Evolutionary conservation across 2,329 filamentous ascomycete species (phyloP).

Genomic region (Elsinoe necatrix): DNA sequence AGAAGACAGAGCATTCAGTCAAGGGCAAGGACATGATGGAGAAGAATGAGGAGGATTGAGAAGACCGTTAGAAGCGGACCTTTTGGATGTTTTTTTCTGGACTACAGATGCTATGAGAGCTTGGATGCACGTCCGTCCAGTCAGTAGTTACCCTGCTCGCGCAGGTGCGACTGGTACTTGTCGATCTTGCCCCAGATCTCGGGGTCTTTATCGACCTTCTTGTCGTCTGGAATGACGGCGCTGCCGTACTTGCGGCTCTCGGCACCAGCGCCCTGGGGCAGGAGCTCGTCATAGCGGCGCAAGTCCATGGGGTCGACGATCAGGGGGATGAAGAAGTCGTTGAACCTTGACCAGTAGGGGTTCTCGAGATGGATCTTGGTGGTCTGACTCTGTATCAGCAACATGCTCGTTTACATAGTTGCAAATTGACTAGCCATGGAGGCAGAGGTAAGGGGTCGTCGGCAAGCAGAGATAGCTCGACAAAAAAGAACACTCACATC

Average conservation of each 20-base stretch:
- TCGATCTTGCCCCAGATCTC: constrained; percentile 15
- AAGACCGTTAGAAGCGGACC: background rate
- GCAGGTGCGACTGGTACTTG: constrained; percentile 13
- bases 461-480: constrained; percentile 3
- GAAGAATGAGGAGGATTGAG: constrained; percentile 5
- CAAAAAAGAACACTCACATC: constrained; percentile 36
- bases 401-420: no score
- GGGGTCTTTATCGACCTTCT: constrained; percentile 12
- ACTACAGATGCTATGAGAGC: background rate
- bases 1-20: constrained; percentile 17
- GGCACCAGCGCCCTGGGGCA: background rate
- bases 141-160: constrained; percentile 16
- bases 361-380: constrained; percentile 46
- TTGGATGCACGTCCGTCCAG: background rate
- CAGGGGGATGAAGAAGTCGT: constrained; percentile 62
- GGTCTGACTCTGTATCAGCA: constrained; percentile 21
- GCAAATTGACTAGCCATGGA: no score
- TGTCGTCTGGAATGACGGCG: background rate
- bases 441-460: constrained; percentile 20
- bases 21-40: constrained; percentile 16
- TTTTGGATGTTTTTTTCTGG: no score
- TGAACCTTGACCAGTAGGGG: constrained; percentile 69
- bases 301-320: constrained; percentile 63
- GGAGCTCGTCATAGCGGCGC: constrained; percentile 56
- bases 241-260: constrained; percentile 8